A percentile compares a stretch with the other conserved stretches of the same genome.
phyloP scores from a whole-genome alignment of 108 stramenopile species.

The Cylindrotheca closterium region DNA sequence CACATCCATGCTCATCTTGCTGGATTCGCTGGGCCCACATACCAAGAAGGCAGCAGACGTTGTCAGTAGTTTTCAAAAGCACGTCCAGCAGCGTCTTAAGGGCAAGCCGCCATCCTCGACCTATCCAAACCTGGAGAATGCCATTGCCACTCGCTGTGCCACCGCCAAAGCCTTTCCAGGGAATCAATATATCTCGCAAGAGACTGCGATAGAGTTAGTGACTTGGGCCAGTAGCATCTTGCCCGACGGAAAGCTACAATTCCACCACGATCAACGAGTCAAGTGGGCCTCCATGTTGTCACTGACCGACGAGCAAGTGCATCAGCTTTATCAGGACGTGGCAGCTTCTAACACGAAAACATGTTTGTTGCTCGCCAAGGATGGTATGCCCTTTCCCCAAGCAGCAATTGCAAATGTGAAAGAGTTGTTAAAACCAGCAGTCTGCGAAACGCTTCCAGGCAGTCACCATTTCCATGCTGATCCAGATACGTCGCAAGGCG shows the following conservation, averaged over 20 bases:
- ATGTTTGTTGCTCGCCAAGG: conserved; percentile 59
- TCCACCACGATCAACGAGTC: conserved; percentile 76
- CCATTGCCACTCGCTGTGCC: conserved; percentile 48
- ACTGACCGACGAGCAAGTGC: conserved; percentile 68
- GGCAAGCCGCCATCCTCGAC: conserved; percentile 28
- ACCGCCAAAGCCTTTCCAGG: conserved; percentile 73
- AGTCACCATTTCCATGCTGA: conserved; percentile 88
- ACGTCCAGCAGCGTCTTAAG: conserved; percentile 19
- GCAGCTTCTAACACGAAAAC: conserved; percentile 29
- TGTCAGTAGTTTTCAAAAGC: conserved; percentile 44
- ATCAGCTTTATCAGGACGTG: conserved; percentile 51
- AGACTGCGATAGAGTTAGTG: conserved; percentile 68
- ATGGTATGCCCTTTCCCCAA: conserved; percentile 71
- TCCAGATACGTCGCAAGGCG: conserved; percentile 56
- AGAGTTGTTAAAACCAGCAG: conserved; percentile 45
- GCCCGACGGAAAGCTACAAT: conserved; percentile 35
- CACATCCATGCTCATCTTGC: conserved; percentile 51
- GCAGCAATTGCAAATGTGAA: conserved; percentile 22
- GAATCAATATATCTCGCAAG: conserved; percentile 67
- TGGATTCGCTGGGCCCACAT: conserved; percentile 71
- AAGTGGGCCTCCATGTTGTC: conserved; percentile 74
- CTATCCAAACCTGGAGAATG: conserved; percentile 50
- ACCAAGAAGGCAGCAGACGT: conserved; percentile 39
- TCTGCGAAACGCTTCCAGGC: conserved; percentile 46
- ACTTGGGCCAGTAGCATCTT: conserved; percentile 43